phyloP scores from a whole-genome alignment of 202 grass and related monocot genomes.

The Bolboschoenoplectus hybrid region DNA sequence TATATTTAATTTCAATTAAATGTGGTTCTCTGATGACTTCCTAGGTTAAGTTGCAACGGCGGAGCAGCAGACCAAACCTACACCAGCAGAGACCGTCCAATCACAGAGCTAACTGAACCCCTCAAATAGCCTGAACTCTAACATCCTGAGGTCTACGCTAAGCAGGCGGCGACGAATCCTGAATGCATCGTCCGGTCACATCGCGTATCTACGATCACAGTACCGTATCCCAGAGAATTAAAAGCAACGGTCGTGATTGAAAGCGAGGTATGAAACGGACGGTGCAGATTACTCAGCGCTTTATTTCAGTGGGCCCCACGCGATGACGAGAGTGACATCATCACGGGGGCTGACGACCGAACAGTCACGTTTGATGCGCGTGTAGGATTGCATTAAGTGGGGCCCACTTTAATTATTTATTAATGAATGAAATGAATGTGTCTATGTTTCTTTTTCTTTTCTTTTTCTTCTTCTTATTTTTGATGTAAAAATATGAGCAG shows the following conservation, averaged over 20 bases:
- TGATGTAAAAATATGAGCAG: background rate
- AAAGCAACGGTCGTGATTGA: background rate
- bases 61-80: background rate
- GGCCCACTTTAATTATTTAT: background rate
- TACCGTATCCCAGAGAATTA: slow-evolving; percentile 20
- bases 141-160: background rate
- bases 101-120: background rate
- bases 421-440: background rate
- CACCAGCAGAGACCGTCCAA: background rate
- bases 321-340: slow-evolving; percentile 28
- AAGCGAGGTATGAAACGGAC: background rate
- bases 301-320: background rate
- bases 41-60: background rate
- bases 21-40: too few relatives aligned
- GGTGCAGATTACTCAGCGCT: background rate
- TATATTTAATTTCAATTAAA: too few relatives aligned
- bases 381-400: background rate
- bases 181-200: slow-evolving; percentile 31
- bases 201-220: slow-evolving; percentile 16
- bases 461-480: too few relatives aligned
- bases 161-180: slow-evolving; percentile 34
- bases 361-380: background rate
- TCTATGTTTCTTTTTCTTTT: background rate
- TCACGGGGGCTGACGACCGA: background rate
- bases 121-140: background rate